phyloP scores from a whole-genome alignment of 139 green algal genomes.

The Coccomyxa sp. region DNA sequence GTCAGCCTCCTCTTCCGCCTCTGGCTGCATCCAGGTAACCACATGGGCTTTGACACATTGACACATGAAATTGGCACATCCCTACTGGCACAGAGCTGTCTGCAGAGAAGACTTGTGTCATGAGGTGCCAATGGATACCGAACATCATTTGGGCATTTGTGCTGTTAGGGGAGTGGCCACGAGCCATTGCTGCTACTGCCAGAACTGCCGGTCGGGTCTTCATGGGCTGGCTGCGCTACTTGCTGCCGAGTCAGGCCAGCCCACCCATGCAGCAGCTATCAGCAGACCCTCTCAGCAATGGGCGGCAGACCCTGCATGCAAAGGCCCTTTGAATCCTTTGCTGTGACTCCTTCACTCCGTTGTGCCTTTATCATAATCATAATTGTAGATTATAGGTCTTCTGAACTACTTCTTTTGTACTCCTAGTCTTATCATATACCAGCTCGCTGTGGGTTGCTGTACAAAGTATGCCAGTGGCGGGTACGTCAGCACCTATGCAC shows the following conservation, averaged over 20 bases:
- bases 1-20: constrained; percentile 53
- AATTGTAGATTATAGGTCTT: too few relatives aligned
- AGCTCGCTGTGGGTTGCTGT: too few relatives aligned
- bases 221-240: constrained; percentile 11
- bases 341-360: too few relatives aligned
- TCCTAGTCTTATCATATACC: too few relatives aligned
- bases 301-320: too few relatives aligned
- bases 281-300: not conserved
- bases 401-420: too few relatives aligned
- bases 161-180: constrained; percentile 7
- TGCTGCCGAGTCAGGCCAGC: not conserved
- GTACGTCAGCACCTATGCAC: too few relatives aligned
- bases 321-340: too few relatives aligned
- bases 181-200: not conserved
- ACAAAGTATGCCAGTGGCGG: too few relatives aligned
- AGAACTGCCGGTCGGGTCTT: not conserved
- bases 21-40: not conserved
- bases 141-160: not conserved
- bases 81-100: not conserved
- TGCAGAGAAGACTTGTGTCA: not conserved
- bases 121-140: not conserved
- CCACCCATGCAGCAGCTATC: not conserved
- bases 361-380: too few relatives aligned
- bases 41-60: not conserved
- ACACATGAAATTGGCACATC: not conserved